Base-by-base conservation (phyloP, 1,139 yeast genomes). In the Dujonia santamariae region DNA sequence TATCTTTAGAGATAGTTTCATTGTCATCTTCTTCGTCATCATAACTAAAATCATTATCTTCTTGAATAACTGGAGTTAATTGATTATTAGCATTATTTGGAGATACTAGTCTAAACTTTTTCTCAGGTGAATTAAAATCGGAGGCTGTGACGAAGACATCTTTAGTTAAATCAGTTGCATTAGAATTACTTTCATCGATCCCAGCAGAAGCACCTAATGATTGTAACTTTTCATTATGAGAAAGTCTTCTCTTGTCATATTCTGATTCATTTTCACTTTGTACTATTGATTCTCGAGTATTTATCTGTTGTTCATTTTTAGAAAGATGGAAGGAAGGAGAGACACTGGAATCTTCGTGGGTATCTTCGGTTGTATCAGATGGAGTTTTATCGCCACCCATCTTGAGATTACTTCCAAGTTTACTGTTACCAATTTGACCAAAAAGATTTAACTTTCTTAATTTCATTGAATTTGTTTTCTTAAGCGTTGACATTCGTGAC, bases 91-190 rank as follows among this genome's bases (percentile, higher is more conserved):
- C 28, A 4, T 22, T 24, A 11, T 15, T 11, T 11, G 26, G n/a
- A 4, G 28, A 7, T 7, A 9, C 19, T 9, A 29, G 9, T 4
- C 21, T 16, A 20, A 29, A 29, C 15, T 8, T 21, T n/a, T 29
- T 19, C 7, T 19, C 17, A 14, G 32, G 31, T 4, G 31, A 29
- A 17, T 29, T 29, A 8, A 65, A 56, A 35, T 67, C 69, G 0
- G 64, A 52, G 1, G 73, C 74, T 3, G 73, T 67, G 8, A 62
- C 63, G 45, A 58, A 67, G 1, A 63, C 61, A 31, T 67, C 73
- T 22, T 55, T 56, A 16, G 56, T 53, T 4, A 54, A 42, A 12
- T 44, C 38, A n/a, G 45, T 43, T 3, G 48, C 46, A 26, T 38
- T 37, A 11, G 52, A 44, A 13, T 32, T 40, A 18, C 30, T 28